phyloP scores from a whole-genome alignment of 371 early-diverging fungal genomes.

The Blakeslea trispora region DNA sequence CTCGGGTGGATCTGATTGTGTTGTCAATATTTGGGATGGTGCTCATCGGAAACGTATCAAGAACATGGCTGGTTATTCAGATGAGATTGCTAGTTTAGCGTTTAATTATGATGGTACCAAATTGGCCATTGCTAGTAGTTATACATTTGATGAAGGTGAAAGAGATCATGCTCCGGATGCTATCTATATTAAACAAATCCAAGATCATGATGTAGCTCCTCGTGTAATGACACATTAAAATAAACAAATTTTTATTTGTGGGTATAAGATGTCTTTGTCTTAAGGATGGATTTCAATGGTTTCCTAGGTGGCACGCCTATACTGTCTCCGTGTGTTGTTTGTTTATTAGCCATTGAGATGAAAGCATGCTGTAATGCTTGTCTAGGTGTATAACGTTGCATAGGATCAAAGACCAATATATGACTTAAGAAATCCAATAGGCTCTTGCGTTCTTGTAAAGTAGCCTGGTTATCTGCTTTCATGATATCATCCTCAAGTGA shows the following conservation, averaged over 20 bases:
- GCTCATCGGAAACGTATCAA: slow-evolving; percentile 85
- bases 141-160: slow-evolving; percentile 94
- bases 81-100: slow-evolving; percentile 80
- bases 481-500: slow-evolving; percentile 13
- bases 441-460: neutral
- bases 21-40: slow-evolving; percentile 92
- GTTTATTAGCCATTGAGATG: slow-evolving; percentile 39
- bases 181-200: slow-evolving; percentile 73
- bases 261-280: neutral
- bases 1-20: slow-evolving; percentile 94
- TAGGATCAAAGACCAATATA: slow-evolving; percentile 81
- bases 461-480: slow-evolving; percentile 8
- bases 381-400: slow-evolving; percentile 86
- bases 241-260: no score
- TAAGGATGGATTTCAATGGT: slow-evolving; percentile 11
- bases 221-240: slow-evolving; percentile 13
- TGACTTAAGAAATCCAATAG: slow-evolving; percentile 87
- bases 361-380: slow-evolving; percentile 93
- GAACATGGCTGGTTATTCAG: slow-evolving; percentile 79
- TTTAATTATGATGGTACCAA: slow-evolving; percentile 78
- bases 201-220: slow-evolving; percentile 72
- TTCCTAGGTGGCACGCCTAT: neutral
- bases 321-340: neutral
- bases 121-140: slow-evolving; percentile 90
- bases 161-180: slow-evolving; percentile 85